Conservation (phyloP, 2,329 filamentous ascomycete species). For the Colletotrichum trifolii region DNA sequence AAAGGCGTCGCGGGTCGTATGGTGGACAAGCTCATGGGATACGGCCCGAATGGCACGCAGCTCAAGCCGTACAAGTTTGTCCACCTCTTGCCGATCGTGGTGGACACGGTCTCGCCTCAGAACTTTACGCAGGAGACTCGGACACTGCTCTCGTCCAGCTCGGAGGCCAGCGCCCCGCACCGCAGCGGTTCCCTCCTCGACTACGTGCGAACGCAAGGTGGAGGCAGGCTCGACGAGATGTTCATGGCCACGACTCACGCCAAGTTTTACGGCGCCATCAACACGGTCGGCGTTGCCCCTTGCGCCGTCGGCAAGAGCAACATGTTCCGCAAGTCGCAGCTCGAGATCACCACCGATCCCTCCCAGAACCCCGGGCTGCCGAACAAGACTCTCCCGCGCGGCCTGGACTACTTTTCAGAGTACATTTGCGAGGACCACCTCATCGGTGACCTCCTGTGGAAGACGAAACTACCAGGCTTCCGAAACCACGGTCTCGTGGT, state of each 20-base stretch:
- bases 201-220: constrained; percentile 60
- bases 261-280: constrained; percentile 98
- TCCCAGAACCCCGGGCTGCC: constrained; percentile 55
- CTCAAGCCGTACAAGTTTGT: constrained; percentile 85
- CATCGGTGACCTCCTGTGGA: constrained; percentile 93
- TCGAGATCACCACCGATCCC: constrained; percentile 76
- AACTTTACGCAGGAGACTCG: constrained; percentile 41
- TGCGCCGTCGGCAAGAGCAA: constrained; percentile 98
- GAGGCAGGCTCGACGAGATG: constrained; percentile 90
- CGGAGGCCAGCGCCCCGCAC: constrained; percentile 46
- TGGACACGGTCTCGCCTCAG: constrained; percentile 70
- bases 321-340: constrained; percentile 95
- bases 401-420: constrained; percentile 92
- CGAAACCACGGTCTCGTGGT: constrained; percentile 86
- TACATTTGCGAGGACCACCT: constrained; percentile 99
- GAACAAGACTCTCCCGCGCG: constrained; percentile 61
- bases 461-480: constrained; percentile 70
- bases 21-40: constrained; percentile 87
- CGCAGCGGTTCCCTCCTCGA: constrained; percentile 40
- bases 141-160: constrained; percentile 48
- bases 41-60: constrained; percentile 57
- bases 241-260: constrained; percentile 95
- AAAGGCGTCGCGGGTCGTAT: constrained; percentile 84
- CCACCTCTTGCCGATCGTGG: constrained; percentile 89
- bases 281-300: constrained; percentile 88